Evolutionary conservation across 805 yeast genomes (phyloP).

Genomic region (Yarrowia bubula): DNA sequence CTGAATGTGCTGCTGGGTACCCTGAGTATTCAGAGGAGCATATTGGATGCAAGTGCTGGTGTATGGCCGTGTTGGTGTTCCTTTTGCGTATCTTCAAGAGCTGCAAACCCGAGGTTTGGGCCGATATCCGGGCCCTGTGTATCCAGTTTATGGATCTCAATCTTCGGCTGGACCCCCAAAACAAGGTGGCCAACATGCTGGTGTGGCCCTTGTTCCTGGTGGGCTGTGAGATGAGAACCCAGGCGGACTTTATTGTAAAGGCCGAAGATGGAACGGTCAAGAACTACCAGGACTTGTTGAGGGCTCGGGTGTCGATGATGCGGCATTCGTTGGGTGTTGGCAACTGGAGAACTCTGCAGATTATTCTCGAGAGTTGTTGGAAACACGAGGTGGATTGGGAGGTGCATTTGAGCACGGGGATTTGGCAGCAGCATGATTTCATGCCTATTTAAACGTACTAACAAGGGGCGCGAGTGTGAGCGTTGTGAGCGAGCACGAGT

Average conservation of each 20-base stretch:
- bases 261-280: neutral
- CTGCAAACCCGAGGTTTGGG: slow-evolving; percentile 26
- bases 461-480: neutral
- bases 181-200: slow-evolving; percentile 22
- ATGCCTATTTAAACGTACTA: slow-evolving; percentile 15
- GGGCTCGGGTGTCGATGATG: neutral
- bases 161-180: neutral
- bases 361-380: slow-evolving; percentile 15
- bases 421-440: slow-evolving; percentile 23
- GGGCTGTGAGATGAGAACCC: slow-evolving; percentile 8
- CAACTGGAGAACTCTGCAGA: slow-evolving; percentile 13
- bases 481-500: no score
- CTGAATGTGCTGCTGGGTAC: slow-evolving; percentile 5
- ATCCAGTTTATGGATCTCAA: slow-evolving; percentile 23
- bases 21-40: slow-evolving; percentile 20
- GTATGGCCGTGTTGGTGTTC: slow-evolving; percentile 11
- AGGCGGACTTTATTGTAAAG: neutral
- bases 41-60: slow-evolving; percentile 24
- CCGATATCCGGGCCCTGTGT: slow-evolving; percentile 10
- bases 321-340: slow-evolving; percentile 8
- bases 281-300: slow-evolving; percentile 1
- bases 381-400: slow-evolving; percentile 25
- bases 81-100: slow-evolving; percentile 23
- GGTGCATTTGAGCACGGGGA: slow-evolving; percentile 8
- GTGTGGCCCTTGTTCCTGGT: slow-evolving; percentile 18